Evolutionary conservation across 441 rosid genomes (phyloP), one percentile per base, ranked within the genome.

Genomic region (Pelargonium fulgidum): DNA sequence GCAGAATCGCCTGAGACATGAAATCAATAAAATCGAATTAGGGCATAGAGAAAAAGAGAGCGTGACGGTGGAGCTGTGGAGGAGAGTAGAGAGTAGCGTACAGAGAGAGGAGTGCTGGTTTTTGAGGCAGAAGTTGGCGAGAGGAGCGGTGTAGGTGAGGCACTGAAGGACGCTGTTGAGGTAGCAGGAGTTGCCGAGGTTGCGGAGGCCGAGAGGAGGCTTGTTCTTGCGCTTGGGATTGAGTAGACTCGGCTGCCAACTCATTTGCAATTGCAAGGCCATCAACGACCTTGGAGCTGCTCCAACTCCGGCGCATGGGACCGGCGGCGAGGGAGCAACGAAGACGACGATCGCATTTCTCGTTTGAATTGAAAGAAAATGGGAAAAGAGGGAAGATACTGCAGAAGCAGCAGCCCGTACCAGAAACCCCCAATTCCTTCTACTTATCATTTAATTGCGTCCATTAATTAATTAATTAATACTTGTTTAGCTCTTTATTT

Each of bases 121-220:
- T 48, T 74, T 73, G 71, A 94, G 98, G 76, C 99, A 94, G 83
- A 92, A 92, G 85, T 94, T 89, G 68, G 99, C 99, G 61, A 94
- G 85, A 19, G 99, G 99, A 72, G 99, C 97, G 61, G 99, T 92
- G 82, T 89, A 89, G 69, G 99, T 94, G 70, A 94, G 99, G 70
- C 99, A 94, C 87, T 94, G 99, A 62, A 94, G 96, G 72, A 94
- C 99, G 85, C 96, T 89, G 81, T 94, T 94, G 72, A 94, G 89
- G 76, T 94, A 94, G 67, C 99, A 94, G 41, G 98, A 84, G 79
- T 94, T 94, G 78, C 99, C 97, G 78, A 94, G 98, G 77, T 94
- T 94, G 68, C 74, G 83, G 62, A 94, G 81, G 78, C 99, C 98
- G 83, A 94, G 70, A 14, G 99, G 99, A 39, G 93, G 90, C 7